These are phyloP conservation scores for Purshia tridentata DNA, from an alignment of 306 rosid genomes.

Conservation along the genomic window DNA sequence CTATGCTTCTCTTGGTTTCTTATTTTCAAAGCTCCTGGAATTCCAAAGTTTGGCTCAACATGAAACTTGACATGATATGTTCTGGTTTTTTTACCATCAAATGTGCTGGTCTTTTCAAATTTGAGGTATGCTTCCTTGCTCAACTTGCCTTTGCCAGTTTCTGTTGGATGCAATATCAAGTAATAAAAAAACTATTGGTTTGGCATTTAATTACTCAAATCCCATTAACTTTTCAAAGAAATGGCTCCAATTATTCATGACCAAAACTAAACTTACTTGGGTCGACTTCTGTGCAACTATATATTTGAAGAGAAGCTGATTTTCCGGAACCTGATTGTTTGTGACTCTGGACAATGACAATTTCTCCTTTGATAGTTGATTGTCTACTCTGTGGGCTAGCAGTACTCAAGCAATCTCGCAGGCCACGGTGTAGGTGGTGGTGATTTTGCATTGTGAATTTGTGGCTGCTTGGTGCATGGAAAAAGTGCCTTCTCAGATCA, in stretches of 20 bases:
- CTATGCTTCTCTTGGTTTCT: conserved; percentile 40
- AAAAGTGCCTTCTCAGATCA: neutral
- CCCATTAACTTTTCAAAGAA: neutral
- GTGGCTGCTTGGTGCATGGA: neutral
- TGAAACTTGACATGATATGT: conserved; percentile 44
- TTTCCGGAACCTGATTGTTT: conserved; percentile 47
- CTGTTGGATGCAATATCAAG: conserved; percentile 37
- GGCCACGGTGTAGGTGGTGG: conserved; percentile 5
- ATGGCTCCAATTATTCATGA: neutral
- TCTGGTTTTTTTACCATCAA: conserved; percentile 34
- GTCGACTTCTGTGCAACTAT: conserved; percentile 52
- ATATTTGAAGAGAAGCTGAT: conserved; percentile 49
- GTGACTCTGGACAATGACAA: conserved; percentile 25
- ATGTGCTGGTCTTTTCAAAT: conserved; percentile 26
- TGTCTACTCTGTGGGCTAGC: conserved; percentile 14
- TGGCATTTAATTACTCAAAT: neutral
- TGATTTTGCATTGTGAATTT: conserved; percentile 30
- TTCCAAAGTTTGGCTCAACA: conserved; percentile 50
- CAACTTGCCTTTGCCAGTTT: conserved; percentile 50
- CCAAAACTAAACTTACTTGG: conserved; percentile 36
- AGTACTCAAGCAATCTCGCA: conserved; percentile 4
- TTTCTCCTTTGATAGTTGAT: conserved; percentile 36
- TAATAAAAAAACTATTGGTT: neutral
- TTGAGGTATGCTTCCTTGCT: conserved; percentile 43
- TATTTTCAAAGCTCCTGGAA: conserved; percentile 59